Evolutionary conservation across 179 eudicot genomes (phyloP), one percentile per base, ranked within the genome.

Genomic region (Heliamphora pulchella): DNA sequence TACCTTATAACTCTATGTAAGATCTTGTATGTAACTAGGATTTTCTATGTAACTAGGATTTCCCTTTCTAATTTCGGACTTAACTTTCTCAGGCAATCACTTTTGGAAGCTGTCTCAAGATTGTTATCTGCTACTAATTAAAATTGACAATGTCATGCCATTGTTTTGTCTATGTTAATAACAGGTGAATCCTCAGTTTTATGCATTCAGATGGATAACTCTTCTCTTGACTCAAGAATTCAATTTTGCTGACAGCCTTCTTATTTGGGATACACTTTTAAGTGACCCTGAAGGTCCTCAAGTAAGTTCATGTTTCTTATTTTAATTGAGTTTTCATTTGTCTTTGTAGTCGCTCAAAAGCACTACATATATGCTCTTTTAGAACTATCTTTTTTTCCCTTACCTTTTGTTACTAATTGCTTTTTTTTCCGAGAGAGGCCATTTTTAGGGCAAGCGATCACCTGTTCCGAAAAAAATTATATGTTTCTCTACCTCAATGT

Each of bases 221-320:
- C 99, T 96, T 81, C 92, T 94, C 69, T 86, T 94, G 88, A 96
- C 98, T 77, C 98, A 96, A 91, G 99, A 96, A 76, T 96, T 94
- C 91, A 82, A 88, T 82, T 96, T 96, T 81, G 87, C 91, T 3
- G 99, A 96, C 72, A 90, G 87, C 84, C 97, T 94, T 79, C 85
- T 88, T 31, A 94, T 96, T 61, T 96, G 99, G 99, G 99, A 96
- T 83, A 88, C 92, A 39, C 92, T 96, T 78, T 84, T 96, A 78
- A 96, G 98, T 84, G 97, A 94, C 81, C 93, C 97, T n/a, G 99
- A 94, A 83, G 99, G 99, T 78, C 99, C 98, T 86, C 99, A 89
- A 86, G 99, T 96, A 76, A 82, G 94, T 85, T 77, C 46, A 66
- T 44, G 2, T 64, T 50, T 54, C 39, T 80, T 66, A 59, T 59